Evolutionary conservation across 2,329 filamentous ascomycete species (phyloP).

Genomic region (Pseudogymnoascus sp.): DNA sequence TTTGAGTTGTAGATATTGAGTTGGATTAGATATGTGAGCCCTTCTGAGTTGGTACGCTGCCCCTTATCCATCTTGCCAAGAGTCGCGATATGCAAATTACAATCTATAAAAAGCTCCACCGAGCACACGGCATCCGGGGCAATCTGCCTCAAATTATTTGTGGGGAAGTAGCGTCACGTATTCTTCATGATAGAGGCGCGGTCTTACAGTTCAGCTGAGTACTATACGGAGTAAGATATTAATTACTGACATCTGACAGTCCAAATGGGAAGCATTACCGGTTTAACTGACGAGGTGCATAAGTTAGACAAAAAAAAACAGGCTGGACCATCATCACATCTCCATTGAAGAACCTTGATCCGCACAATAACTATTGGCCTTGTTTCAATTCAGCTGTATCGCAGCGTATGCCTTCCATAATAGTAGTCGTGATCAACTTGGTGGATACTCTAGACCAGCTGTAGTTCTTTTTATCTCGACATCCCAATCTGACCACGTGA

Average conservation of each 20-base stretch:
- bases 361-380: neutral
- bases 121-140: conserved; percentile 4
- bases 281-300: neutral
- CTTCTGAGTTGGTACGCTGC: neutral
- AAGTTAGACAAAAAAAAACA: neutral
- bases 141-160: conserved; percentile 7
- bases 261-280: neutral
- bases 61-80: conserved; percentile 6
- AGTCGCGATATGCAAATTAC: conserved; percentile 8
- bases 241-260: conserved; percentile 7
- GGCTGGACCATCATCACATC: neutral
- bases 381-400: neutral
- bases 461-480: neutral
- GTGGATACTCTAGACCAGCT: neutral
- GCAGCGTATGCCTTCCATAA: neutral
- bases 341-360: conserved; percentile 2
- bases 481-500: conserved; percentile 2
- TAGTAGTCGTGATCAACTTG: neutral
- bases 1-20: conserved; percentile 1
- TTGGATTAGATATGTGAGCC: conserved; percentile 7
- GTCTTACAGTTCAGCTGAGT: conserved; percentile 1
- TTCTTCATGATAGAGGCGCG: neutral
- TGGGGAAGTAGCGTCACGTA: conserved; percentile 3
- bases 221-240: neutral
- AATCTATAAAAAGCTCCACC: conserved; percentile 7